Percentiles rank a stretch among this genome's conserved stretches.
Conservation (phyloP, 148 eudicot genomes). For the Vaccinium myrtillus region DNA sequence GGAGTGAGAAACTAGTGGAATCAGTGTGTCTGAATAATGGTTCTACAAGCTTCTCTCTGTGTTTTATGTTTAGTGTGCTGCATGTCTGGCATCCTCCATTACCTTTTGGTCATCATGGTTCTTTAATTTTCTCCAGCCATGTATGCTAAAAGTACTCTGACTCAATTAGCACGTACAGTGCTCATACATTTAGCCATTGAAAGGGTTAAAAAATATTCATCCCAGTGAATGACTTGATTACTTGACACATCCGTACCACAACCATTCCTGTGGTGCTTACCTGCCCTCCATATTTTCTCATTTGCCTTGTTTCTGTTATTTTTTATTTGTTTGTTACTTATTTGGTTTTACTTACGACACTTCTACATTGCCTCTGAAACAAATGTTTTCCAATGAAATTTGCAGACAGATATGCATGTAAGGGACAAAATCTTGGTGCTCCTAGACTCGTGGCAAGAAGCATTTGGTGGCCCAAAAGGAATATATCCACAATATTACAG, state of each 20-base stretch:
- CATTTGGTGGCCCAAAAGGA: conserved; percentile 89
- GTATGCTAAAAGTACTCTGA: neutral
- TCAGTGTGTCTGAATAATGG: neutral
- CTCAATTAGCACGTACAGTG: neutral
- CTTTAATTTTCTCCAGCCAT: neutral
- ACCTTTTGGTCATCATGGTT: neutral
- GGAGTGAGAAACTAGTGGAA: conserved; percentile 1
- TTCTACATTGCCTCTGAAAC: neutral
- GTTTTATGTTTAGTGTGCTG: neutral
- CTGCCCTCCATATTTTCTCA: neutral
- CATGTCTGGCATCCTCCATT: neutral
- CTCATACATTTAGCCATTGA: neutral
- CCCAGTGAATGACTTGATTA: neutral
- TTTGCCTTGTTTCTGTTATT: neutral
- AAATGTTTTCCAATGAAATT: neutral
- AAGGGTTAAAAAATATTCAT: neutral
- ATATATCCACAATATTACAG: conserved; percentile 77
- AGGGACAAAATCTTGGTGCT: conserved; percentile 70
- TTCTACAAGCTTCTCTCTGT: neutral
- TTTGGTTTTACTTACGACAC: neutral
- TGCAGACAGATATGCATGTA: conserved; percentile 77
- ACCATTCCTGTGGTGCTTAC: neutral
- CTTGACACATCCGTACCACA: neutral
- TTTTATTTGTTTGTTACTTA: neutral
- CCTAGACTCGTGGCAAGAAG: conserved; percentile 90